Base-by-base conservation (phyloP, 176 grass and related monocot species). In the Aegilops speltoides region DNA sequence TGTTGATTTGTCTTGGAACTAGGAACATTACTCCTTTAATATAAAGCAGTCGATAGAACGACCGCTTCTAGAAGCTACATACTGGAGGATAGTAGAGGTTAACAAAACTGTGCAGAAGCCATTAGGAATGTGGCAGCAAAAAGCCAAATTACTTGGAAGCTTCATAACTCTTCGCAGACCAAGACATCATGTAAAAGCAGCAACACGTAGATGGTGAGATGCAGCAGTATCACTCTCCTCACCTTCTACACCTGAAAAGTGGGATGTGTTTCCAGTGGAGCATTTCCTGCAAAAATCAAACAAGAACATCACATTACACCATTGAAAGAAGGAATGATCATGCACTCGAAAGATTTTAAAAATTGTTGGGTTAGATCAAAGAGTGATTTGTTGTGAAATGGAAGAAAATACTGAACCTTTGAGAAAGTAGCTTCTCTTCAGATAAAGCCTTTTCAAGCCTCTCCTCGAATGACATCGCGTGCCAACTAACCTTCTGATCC, bases 401-500 rank as follows among this genome's bases (percentile, higher is more conserved):
- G 79, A 88, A 29, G 48, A 36, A 78, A 79, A 50, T 25, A 11
- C 84, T 66, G 25, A 79, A 96, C 94, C 97, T 96, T 88, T 91
- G 89, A 26, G 90, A 92, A 48, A 90, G 69, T 23, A 90, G 54
- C 48, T 92, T 96, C 54, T 96, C 94, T 45, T 96, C 92, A 75
- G 92, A 99, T 77, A 99, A 91, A 76, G 94, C 97, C 90, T 94
- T 99, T 80, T 96, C 94, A 90, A 99, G 92, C 76, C 94, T 94
- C 90, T 96, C 94, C 37, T 96, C 94, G 64, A 99, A 99, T 60
- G 97, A 78, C 7, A 91, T 93, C 48, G 89, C 94, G 38, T 99
- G 92, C 91, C 92, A 99, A 38, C 90, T 94, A 24, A 96, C 94
- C 63, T 94, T 96, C 32, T 99, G 94, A 89, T 98, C 96, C 96